Evolutionary conservation across 441 rosid species (phyloP).

Genomic region (Omphalea diandra): DNA sequence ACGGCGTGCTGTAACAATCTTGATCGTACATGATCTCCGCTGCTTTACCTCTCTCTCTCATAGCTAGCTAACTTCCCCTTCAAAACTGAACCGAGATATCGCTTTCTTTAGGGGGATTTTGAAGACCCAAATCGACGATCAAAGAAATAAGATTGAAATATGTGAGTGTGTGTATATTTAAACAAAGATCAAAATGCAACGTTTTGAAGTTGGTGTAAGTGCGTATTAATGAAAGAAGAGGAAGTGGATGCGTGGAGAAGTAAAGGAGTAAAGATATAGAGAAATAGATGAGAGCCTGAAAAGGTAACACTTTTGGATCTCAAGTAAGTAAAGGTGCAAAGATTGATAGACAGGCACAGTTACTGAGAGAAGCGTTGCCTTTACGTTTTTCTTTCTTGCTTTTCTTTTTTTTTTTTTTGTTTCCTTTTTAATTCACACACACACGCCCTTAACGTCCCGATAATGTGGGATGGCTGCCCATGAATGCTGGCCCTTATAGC

Average conservation of each 20-base stretch:
- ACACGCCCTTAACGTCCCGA: no score
- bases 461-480: no score
- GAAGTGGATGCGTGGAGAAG: not conserved
- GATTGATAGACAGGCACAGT: not conserved
- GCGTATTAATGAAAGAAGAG: not conserved
- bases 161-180: not conserved
- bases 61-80: no score
- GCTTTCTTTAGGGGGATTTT: no score
- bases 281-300: not conserved
- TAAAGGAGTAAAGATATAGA: constrained; percentile 5
- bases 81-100: no score
- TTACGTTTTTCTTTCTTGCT: constrained; percentile 53
- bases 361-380: constrained; percentile 46
- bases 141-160: not conserved
- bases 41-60: constrained; percentile 88
- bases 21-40: constrained; percentile 39
- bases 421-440: no score
- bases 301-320: constrained; percentile 16
- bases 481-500: no score
- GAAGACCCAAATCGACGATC: not conserved
- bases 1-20: constrained; percentile 44
- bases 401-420: no score
- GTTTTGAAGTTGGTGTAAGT: not conserved
- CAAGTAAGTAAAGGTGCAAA: constrained; percentile 6
- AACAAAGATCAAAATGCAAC: not conserved